Evolutionary conservation across 1,284 basidiomycete species (phyloP), one percentile per base, ranked within the genome.

Genomic region (Apiotrichum laibachii): DNA sequence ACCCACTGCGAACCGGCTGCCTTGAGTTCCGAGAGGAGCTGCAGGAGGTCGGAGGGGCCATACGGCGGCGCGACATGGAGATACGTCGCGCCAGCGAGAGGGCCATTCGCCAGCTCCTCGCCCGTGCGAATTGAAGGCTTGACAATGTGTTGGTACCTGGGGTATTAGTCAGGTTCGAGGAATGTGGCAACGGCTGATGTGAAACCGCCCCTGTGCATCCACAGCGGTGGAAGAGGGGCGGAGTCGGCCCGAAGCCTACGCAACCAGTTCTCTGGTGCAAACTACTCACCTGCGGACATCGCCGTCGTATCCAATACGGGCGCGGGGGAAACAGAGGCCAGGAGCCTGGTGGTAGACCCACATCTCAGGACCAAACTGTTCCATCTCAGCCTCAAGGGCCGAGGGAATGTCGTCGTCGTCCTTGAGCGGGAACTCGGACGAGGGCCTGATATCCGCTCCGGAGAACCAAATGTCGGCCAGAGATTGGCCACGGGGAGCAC

Each of bases 21-120:
- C 16, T 37, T 22, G 0, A 68, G 51, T 35, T 71, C 66, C 18
- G 33, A 42, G 13, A 69, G 50, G 2, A 75, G 53, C 3, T 33
- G 46, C 8, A 58, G 44, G 12, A 75, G 57, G 15, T 68, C 64
- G 42, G 69, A 62, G 1, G 68, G 60, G 1, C 69, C 67, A 50
- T 67, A 69, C 1, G 72, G 72, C 6, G 72, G 67, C 33, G 65
- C 53, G 46, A 77, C 64, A 56, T 77, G 75, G 4, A 77, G 65
- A 50, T 71, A 77, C 21, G 64, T 44, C 0, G 73, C 65, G 15
- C 62, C 57, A 10, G 54, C 42, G 1, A 74, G 57, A 0, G 71
- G 70, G 3, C 70, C 67, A 5, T 16, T 19, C 19, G 64, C 40
- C 1, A 77, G 47, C 10, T 68, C 62, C 10, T 54, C 12, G 31